Evolutionary conservation across 2,329 filamentous ascomycete genomes (phyloP).

Genomic region (Alternaria conjuncta): DNA sequence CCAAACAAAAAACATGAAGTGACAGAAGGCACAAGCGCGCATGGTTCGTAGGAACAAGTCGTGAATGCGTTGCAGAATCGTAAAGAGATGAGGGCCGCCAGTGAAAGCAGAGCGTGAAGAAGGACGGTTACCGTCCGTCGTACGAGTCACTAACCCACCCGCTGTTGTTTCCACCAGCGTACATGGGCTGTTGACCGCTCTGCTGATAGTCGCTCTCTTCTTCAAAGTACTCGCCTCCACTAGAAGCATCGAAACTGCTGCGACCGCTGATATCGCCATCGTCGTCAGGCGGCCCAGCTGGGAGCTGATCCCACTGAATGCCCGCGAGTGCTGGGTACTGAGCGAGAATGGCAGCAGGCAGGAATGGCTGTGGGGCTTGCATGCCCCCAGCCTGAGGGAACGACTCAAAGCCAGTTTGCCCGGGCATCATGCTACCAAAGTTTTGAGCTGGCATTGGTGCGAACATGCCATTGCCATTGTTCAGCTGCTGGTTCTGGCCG

Average conservation of each 20-base stretch:
- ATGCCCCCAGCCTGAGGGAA: constrained; percentile 35
- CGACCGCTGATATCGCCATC: constrained; percentile 72
- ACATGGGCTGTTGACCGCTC: constrained; percentile 32
- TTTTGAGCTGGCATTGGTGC: constrained; percentile 38
- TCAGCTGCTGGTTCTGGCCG: constrained; percentile 64
- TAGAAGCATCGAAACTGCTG: constrained; percentile 79
- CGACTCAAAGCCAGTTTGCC: constrained; percentile 43
- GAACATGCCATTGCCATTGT: constrained; percentile 53
- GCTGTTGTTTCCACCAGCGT: constrained; percentile 35
- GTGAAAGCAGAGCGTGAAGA: not conserved
- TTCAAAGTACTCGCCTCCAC: constrained; percentile 70
- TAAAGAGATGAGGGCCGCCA: not conserved
- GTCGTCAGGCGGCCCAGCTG: constrained; percentile 64
- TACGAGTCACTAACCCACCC: constrained; percentile 46
- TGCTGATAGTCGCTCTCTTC: constrained; percentile 66
- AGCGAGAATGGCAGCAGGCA: constrained; percentile 86
- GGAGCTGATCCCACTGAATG: constrained; percentile 82
- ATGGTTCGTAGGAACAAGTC: constrained; percentile 7
- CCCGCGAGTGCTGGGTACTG: constrained; percentile 94
- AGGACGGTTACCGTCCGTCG: constrained; percentile 12
- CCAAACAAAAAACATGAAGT: constrained; percentile 10
- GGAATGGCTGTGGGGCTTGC: constrained; percentile 49
- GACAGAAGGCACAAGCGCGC: constrained; percentile 2
- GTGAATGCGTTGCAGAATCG: constrained; percentile 10
- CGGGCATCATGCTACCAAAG: constrained; percentile 42